These are phyloP conservation scores for Aspergillus eucalypticola DNA, from an alignment of 2,329 filamentous ascomycete genomes.

Conservation along the genomic window DNA sequence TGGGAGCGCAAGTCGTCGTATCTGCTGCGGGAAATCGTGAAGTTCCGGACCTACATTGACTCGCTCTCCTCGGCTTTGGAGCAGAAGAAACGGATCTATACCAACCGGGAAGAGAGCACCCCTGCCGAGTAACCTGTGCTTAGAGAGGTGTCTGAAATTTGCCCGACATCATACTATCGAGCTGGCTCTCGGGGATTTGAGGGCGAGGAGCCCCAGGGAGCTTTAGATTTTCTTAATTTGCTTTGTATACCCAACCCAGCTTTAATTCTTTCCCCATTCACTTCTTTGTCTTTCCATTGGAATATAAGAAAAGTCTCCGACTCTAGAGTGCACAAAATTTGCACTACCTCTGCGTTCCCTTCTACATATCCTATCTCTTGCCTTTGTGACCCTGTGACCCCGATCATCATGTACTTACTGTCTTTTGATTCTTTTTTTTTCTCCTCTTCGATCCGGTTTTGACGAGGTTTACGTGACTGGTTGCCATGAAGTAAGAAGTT, in stretches of 20 bases:
- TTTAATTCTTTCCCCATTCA: not conserved
- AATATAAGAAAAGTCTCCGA: not conserved
- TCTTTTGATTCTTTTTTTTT: slow-evolving; percentile 5
- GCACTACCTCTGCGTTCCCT: not conserved
- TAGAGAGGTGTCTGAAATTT: not conserved
- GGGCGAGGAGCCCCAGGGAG: not conserved
- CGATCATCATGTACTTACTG: slow-evolving; percentile 2
- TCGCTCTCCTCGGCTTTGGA: slow-evolving; percentile 70
- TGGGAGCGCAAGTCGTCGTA: slow-evolving; percentile 97
- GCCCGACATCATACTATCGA: not conserved
- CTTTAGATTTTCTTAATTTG: not conserved
- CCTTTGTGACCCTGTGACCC: not conserved
- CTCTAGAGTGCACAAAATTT: not conserved
- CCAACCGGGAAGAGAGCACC: slow-evolving; percentile 23
- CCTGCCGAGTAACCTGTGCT: slow-evolving; percentile 8
- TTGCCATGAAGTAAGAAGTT: slow-evolving; percentile 23
- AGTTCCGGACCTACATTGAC: slow-evolving; percentile 94
- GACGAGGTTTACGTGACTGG: slow-evolving; percentile 32
- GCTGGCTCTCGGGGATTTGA: not conserved
- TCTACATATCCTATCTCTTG: not conserved
- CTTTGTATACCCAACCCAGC: not conserved
- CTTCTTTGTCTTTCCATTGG: not conserved
- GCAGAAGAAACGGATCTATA: slow-evolving; percentile 70
- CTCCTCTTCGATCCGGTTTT: not conserved
- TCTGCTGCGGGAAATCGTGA: slow-evolving; percentile 88